These are phyloP conservation scores for Mycena rebaudengoi DNA, from an alignment of 768 basidiomycete genomes.

Conservation along the genomic window DNA sequence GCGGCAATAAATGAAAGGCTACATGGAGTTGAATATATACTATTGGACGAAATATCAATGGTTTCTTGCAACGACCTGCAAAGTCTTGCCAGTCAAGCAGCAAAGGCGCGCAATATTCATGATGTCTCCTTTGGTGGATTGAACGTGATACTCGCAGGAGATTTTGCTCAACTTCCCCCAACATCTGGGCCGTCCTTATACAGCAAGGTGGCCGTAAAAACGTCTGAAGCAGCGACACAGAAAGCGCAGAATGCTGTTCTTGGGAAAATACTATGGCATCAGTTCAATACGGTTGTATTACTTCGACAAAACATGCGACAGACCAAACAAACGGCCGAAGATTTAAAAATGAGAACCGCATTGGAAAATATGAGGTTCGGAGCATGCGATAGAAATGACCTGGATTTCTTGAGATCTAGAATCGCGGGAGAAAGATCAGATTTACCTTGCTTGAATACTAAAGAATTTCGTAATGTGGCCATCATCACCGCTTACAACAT, in stretches of 20 bases:
- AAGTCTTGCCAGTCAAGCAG: slow-evolving; percentile 33
- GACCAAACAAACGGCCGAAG: slow-evolving; percentile 34
- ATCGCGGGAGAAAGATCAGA: slow-evolving; percentile 25
- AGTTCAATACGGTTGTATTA: too few relatives aligned
- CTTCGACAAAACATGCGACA: too few relatives aligned
- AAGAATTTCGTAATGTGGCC: slow-evolving; percentile 41
- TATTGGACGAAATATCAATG: slow-evolving; percentile 48
- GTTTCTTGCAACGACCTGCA: slow-evolving; percentile 25
- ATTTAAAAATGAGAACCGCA: slow-evolving; percentile 36
- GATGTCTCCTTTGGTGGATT: slow-evolving; percentile 34
- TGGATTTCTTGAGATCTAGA: slow-evolving; percentile 39
- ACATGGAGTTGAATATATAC: slow-evolving; percentile 44
- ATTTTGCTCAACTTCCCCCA: slow-evolving; percentile 45
- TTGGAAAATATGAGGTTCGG: slow-evolving; percentile 49
- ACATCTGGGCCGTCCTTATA: slow-evolving; percentile 1
- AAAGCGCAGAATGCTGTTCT: neutral
- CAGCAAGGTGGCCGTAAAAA: neutral
- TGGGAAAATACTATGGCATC: slow-evolving; percentile 32
- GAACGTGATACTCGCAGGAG: slow-evolving; percentile 43
- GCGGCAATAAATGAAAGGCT: slow-evolving; percentile 10
- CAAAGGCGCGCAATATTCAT: neutral
- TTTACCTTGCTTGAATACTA: slow-evolving; percentile 10
- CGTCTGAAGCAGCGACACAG: neutral
- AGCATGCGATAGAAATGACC: slow-evolving; percentile 45
- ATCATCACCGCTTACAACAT: too few relatives aligned